phyloP scores from a whole-genome alignment of 495 filamentous ascomycete species.

The Penicillium mononematosum region DNA sequence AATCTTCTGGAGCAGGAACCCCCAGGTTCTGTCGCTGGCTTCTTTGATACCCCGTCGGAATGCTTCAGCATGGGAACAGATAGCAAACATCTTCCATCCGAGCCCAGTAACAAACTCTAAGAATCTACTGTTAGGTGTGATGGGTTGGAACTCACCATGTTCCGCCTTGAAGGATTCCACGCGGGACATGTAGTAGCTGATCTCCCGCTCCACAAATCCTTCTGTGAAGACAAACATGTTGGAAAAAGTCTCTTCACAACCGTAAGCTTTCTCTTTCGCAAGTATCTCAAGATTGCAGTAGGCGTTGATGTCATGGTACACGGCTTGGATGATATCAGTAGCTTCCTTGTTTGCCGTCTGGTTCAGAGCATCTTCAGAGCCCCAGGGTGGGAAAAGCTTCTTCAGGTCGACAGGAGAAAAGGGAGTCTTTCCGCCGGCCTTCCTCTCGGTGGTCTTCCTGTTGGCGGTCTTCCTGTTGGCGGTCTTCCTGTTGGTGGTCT shows the following conservation, averaged over 20 bases:
- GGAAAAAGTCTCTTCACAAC: background rate
- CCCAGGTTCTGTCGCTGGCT: conserved; percentile 19
- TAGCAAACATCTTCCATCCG: conserved; percentile 38
- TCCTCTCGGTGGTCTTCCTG: background rate
- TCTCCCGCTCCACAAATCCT: background rate
- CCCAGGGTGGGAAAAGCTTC: background rate
- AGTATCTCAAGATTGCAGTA: conserved; percentile 6
- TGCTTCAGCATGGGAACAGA: conserved; percentile 32
- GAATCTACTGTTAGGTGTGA: background rate
- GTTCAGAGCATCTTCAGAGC: background rate
- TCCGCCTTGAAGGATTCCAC: background rate
- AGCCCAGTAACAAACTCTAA: conserved; percentile 2
- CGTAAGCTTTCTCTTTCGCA: background rate
- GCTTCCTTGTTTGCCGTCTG: background rate
- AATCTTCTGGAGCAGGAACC: conserved; percentile 20
- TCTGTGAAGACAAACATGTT: background rate
- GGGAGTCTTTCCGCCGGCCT: background rate
- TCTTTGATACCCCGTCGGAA: conserved; percentile 27
- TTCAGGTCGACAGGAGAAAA: background rate
- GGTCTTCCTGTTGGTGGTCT: background rate
- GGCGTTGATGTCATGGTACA: conserved; percentile 23
- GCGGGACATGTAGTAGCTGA: background rate
- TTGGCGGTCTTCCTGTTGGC: background rate
- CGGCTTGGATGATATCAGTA: conserved; percentile 16
- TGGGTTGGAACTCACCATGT: background rate